Percentiles rank a stretch among this genome's conserved stretches.
These are phyloP conservation scores for Xylona heveae DNA, from an alignment of 495 filamentous ascomycete genomes.

Conservation along the genomic window DNA sequence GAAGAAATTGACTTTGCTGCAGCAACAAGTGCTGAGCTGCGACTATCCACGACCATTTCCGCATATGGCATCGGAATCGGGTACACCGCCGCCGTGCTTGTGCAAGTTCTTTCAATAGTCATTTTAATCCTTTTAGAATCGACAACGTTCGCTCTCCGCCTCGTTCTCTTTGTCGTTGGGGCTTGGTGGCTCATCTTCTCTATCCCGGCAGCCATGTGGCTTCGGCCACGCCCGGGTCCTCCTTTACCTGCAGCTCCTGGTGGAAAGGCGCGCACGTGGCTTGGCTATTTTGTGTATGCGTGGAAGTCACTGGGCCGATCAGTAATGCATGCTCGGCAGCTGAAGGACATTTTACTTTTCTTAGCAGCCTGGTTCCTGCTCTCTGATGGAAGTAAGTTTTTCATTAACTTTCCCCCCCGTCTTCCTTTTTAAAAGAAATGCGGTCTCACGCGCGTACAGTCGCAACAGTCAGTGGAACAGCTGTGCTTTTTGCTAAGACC, in stretches of 20 bases:
- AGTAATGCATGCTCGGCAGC: slow-evolving; percentile 47
- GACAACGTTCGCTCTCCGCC: slow-evolving; percentile 53
- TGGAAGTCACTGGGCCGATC: slow-evolving; percentile 78
- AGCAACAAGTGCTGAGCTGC: slow-evolving; percentile 27
- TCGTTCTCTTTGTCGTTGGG: slow-evolving; percentile 72
- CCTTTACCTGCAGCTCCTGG: slow-evolving; percentile 29
- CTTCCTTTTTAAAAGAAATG: no score
- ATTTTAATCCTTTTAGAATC: slow-evolving; percentile 48
- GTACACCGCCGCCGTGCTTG: slow-evolving; percentile 60
- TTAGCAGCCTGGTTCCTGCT: slow-evolving; percentile 86
- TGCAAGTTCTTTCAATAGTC: slow-evolving; percentile 57
- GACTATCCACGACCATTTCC: slow-evolving; percentile 67
- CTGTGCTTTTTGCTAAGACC: slow-evolving; percentile 89
- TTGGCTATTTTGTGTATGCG: slow-evolving; percentile 49
- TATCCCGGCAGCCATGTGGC: slow-evolving; percentile 71
- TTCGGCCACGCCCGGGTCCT: slow-evolving; percentile 78
- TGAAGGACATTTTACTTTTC: slow-evolving; percentile 77
- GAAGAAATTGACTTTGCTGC: no score
- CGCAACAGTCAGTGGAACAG: slow-evolving; percentile 85
- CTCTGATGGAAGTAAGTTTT: slow-evolving; percentile 75
- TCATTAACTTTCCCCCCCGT: no score
- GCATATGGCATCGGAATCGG: slow-evolving; percentile 80
- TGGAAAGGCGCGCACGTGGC: slow-evolving; percentile 23
- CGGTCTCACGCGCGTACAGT: no score
- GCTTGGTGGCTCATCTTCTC: slow-evolving; percentile 93